Conservation (phyloP, 1,139 yeast genomes). For the Diutina rugosa region DNA sequence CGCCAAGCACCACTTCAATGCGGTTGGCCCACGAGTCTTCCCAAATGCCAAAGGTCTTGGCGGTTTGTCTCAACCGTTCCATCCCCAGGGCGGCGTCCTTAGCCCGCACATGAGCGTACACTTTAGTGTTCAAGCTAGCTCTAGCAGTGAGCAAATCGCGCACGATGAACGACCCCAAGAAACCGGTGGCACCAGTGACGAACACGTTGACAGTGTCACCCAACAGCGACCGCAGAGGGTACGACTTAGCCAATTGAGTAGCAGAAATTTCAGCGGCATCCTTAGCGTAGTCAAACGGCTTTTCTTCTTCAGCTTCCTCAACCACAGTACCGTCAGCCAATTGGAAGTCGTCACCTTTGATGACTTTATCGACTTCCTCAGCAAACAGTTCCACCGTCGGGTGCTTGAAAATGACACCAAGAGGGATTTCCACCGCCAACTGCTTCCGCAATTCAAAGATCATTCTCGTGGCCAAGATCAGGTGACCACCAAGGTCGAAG, state of each 20-base stretch:
- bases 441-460: slow-evolving; percentile 80
- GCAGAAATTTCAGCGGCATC: slow-evolving; percentile 57
- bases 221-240: slow-evolving; percentile 15
- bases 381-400: slow-evolving; percentile 82
- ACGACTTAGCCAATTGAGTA: slow-evolving; percentile 27
- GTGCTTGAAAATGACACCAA: slow-evolving; percentile 78
- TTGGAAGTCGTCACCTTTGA: slow-evolving; percentile 32
- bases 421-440: slow-evolving; percentile 68
- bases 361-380: slow-evolving; percentile 46
- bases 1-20: slow-evolving; percentile 73
- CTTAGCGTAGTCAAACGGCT: slow-evolving; percentile 43
- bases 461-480: slow-evolving; percentile 94
- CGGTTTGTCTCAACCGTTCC: slow-evolving; percentile 65
- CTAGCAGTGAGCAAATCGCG: slow-evolving; percentile 53
- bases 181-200: slow-evolving; percentile 94
- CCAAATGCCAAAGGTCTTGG: slow-evolving; percentile 83
- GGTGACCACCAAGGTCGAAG: slow-evolving; percentile 97
- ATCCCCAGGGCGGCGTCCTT: slow-evolving; percentile 52
- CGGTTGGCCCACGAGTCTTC: slow-evolving; percentile 41
- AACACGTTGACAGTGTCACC: slow-evolving; percentile 48
- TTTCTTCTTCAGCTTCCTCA: slow-evolving; percentile 12
- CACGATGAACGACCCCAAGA: slow-evolving; percentile 80
- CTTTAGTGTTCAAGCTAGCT: slow-evolving; percentile 30
- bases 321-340: slow-evolving; percentile 22
- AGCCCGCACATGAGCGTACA: slow-evolving; percentile 90